Evolutionary conservation across 805 yeast genomes (phyloP).

Genomic region (Zygoascus flipseniorum): DNA sequence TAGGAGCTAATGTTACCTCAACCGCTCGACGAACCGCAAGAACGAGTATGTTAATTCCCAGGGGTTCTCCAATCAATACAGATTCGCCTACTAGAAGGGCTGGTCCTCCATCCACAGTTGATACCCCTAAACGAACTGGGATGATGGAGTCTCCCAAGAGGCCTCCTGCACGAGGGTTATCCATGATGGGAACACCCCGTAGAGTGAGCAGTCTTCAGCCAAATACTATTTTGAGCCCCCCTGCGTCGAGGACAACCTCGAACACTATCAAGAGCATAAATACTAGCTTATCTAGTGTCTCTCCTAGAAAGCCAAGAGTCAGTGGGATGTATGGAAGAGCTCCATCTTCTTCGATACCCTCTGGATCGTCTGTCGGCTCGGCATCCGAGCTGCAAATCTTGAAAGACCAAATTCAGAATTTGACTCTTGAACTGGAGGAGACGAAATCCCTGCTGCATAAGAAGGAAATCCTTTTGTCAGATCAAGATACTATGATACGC

Average conservation of each 20-base stretch:
- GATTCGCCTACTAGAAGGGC: neutral
- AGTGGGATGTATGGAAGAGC: conserved; percentile 1
- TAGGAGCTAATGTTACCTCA: conserved; percentile 8
- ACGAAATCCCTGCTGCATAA: conserved; percentile 7
- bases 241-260: neutral
- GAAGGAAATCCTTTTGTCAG: conserved; percentile 31
- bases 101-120: neutral
- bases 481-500: conserved; percentile 37
- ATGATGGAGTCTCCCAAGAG: neutral
- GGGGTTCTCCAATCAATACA: neutral
- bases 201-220: neutral
- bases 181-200: neutral
- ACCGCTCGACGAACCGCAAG: neutral
- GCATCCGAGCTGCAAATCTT: neutral
- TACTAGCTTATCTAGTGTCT: neutral
- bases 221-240: neutral
- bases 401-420: conserved; percentile 8
- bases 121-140: neutral
- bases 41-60: neutral
- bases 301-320: conserved; percentile 1
- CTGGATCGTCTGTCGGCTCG: neutral
- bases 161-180: neutral
- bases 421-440: conserved; percentile 12
- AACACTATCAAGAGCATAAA: neutral
- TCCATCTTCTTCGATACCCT: neutral